A percentile compares a stretch with the other conserved stretches of the same genome.
phyloP scores from a whole-genome alignment of 345 rosid genomes.

The Bruguiera parviflora region DNA sequence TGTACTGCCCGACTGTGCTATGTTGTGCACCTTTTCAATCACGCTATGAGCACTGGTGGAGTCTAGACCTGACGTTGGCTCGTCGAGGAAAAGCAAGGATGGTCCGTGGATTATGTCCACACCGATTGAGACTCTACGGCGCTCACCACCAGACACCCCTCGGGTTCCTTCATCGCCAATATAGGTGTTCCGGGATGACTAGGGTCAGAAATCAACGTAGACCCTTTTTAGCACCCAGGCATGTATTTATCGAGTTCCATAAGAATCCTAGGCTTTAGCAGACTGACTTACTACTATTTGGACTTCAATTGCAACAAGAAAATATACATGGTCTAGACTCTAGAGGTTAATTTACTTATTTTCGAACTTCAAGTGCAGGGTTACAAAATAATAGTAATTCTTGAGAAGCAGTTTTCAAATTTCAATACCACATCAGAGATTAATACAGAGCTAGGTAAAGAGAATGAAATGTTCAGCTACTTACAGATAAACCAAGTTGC shows the following conservation, averaged over 20 bases:
- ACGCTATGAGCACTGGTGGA: conserved; percentile 63
- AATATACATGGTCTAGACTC: too few relatives aligned
- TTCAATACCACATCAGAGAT: too few relatives aligned
- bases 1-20: conserved; percentile 59
- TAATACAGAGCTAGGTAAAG: neutral
- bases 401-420: too few relatives aligned
- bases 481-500: neutral
- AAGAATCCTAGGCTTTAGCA: too few relatives aligned
- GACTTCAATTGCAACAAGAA: too few relatives aligned
- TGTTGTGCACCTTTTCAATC: conserved; percentile 60
- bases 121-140: conserved; percentile 59
- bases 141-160: conserved; percentile 64
- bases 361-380: too few relatives aligned
- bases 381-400: too few relatives aligned
- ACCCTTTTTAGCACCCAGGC: too few relatives aligned
- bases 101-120: conserved; percentile 68
- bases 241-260: too few relatives aligned
- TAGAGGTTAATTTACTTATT: too few relatives aligned
- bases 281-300: too few relatives aligned
- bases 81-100: conserved; percentile 56
- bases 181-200: conserved; percentile 26
- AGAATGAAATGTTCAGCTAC: neutral
- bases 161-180: conserved; percentile 30
- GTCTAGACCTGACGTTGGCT: conserved; percentile 72
- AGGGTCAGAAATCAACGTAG: neutral